Percentiles rank a stretch among this genome's conserved stretches.
These are phyloP conservation scores for Lactarius sp. DNA, from an alignment of 768 basidiomycete species.

Conservation along the genomic window DNA sequence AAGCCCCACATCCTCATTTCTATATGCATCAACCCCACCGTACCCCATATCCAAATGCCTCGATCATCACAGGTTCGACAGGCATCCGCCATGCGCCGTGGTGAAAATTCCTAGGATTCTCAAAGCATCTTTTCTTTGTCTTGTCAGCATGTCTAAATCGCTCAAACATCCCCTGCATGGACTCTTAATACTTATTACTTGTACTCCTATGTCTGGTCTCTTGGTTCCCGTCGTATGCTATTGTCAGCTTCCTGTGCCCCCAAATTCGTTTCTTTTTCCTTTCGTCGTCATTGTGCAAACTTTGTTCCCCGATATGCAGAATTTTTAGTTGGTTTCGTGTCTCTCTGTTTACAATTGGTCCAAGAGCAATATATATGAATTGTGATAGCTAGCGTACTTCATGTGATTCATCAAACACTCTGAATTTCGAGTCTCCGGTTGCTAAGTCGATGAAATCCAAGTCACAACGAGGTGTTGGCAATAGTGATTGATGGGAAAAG, in stretches of 20 bases:
- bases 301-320: constrained; percentile 14
- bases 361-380: constrained; percentile 1
- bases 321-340: constrained; percentile 10
- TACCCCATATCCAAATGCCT: neutral
- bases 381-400: neutral
- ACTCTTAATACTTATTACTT: constrained; percentile 18
- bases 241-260: constrained; percentile 3
- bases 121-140: neutral
- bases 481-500: neutral
- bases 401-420: neutral
- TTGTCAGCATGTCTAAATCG: constrained; percentile 7
- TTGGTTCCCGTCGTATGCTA: constrained; percentile 12
- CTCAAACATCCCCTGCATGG: constrained; percentile 15
- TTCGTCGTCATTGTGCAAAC: neutral
- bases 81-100: constrained; percentile 23
- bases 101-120: constrained; percentile 5
- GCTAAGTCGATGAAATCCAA: neutral
- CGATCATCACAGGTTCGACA: constrained; percentile 21
- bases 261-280: neutral
- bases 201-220: constrained; percentile 14
- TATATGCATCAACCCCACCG: constrained; percentile 8
- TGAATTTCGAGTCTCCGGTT: neutral
- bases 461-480: neutral
- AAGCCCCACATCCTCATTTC: constrained; percentile 8
- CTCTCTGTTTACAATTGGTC: constrained; percentile 3